Evolutionary conservation across 371 early-diverging fungal species (phyloP).

Genomic region (Mortierella sp.): DNA sequence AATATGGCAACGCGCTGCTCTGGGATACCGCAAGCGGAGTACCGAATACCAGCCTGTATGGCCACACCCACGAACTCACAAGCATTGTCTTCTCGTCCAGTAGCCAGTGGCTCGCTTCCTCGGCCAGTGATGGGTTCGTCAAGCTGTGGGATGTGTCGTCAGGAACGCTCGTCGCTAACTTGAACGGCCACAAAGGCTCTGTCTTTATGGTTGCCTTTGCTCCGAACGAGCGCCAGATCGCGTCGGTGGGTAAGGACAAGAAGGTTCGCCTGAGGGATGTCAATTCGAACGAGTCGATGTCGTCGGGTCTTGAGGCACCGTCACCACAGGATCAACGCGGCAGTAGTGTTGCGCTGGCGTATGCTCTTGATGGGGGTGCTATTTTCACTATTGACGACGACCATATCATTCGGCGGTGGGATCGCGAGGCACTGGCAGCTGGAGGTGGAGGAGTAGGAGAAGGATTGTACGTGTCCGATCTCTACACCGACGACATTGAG

Average conservation of each 20-base stretch:
- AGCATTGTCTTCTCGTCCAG: neutral
- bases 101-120: neutral
- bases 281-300: neutral
- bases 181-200: neutral
- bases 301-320: neutral
- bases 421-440: neutral
- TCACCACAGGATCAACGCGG: neutral
- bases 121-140: neutral
- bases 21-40: no score
- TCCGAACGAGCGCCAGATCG: neutral
- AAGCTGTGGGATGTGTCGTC: neutral
- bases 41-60: no score
- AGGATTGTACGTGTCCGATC: neutral
- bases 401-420: neutral
- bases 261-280: neutral
- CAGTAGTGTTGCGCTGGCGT: neutral
- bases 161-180: neutral
- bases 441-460: no score
- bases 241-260: neutral
- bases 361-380: neutral
- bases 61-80: no score
- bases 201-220: neutral
- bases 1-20: no score
- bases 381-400: neutral
- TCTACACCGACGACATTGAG: neutral